A percentile compares a stretch with the other conserved stretches of the same genome.
Conservation (phyloP, 2,329 filamentous ascomycete species). For the Fusarium sp. region DNA sequence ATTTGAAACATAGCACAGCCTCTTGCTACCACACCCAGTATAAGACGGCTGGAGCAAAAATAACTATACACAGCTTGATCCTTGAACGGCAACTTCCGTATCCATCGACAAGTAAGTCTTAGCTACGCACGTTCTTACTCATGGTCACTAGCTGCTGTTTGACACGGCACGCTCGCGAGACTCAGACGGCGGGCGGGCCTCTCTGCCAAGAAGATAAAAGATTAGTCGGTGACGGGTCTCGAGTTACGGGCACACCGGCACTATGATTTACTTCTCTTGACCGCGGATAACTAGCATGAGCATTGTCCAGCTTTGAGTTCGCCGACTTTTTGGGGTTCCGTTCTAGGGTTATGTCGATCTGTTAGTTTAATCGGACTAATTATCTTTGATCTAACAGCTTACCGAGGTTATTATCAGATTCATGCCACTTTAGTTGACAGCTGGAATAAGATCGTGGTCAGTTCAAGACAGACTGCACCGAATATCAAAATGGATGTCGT, state of each 20-base stretch:
- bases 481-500: background rate
- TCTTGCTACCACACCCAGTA: conserved; percentile 16
- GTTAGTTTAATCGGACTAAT: background rate
- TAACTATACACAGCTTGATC: conserved; percentile 10
- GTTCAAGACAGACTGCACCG: background rate
- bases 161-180: conserved; percentile 5
- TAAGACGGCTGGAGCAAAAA: conserved; percentile 10
- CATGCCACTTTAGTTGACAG: no score
- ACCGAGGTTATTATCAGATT: background rate
- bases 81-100: conserved; percentile 13
- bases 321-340: background rate
- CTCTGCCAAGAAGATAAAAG: conserved; percentile 5
- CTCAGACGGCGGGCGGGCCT: conserved; percentile 1
- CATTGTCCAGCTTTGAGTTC: background rate
- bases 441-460: background rate
- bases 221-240: background rate
- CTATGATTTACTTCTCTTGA: background rate
- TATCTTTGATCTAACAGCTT: background rate
- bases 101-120: conserved; percentile 14
- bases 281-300: background rate
- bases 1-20: conserved; percentile 36
- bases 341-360: background rate
- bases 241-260: background rate
- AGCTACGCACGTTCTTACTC: conserved; percentile 3
- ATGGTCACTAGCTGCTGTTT: background rate